Evolutionary conservation across 2,329 filamentous ascomycete genomes (phyloP).

Genomic region (Xylariaceae sp.): DNA sequence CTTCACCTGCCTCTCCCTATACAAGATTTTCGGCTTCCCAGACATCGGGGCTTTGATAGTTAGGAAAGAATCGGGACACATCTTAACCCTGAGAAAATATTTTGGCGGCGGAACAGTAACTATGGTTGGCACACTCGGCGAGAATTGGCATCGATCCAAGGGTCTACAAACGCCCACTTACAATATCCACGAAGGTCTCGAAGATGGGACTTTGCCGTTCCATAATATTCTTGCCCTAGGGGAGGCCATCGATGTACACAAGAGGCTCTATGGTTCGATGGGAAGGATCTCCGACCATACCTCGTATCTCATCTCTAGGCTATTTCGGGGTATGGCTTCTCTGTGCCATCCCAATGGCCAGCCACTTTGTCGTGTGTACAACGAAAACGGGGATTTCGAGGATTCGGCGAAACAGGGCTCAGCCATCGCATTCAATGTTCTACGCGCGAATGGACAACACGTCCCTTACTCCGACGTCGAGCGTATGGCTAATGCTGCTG

Average conservation of each 20-base stretch:
- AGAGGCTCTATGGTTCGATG: constrained; percentile 60
- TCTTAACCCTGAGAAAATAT: constrained; percentile 59
- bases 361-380: constrained; percentile 58
- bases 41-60: constrained; percentile 65
- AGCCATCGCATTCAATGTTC: constrained; percentile 66
- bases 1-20: constrained; percentile 63
- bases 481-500: constrained; percentile 53
- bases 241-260: constrained; percentile 60
- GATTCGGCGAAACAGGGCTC: constrained; percentile 59
- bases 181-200: constrained; percentile 61
- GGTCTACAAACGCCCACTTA: constrained; percentile 43
- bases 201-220: constrained; percentile 69
- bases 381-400: constrained; percentile 52
- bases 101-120: constrained; percentile 71
- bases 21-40: constrained; percentile 71
- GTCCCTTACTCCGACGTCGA: constrained; percentile 64
- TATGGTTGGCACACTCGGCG: constrained; percentile 56
- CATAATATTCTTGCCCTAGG: constrained; percentile 66
- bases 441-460: constrained; percentile 53
- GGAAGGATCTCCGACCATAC: constrained; percentile 61
- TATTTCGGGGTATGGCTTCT: constrained; percentile 50
- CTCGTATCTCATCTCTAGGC: constrained; percentile 50
- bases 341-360: constrained; percentile 58
- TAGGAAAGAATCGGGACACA: constrained; percentile 56
- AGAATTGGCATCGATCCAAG: constrained; percentile 59